Evolutionary conservation across 2,329 filamentous ascomycete genomes (phyloP), one percentile per base, ranked within the genome.

Genomic region (Stemphylium lycopersici): DNA sequence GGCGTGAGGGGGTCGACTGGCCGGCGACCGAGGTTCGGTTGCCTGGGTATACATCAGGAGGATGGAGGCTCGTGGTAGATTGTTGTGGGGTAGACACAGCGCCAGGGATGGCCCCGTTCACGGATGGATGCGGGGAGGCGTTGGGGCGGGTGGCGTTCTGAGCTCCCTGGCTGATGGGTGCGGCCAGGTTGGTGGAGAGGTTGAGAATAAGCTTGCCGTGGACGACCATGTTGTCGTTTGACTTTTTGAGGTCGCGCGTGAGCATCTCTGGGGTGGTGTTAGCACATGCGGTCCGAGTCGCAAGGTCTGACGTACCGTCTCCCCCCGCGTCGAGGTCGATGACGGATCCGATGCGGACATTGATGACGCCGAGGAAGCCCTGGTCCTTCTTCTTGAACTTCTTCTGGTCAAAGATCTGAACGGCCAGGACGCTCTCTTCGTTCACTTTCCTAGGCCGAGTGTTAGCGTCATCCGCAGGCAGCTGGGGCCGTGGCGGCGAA

Each of bases 381-480:
- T 99, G 95, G 68, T 99, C 95, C 91, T 98, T 99, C 86, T 99
- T 99, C 84, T 99, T 99, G 81, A 99, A 99, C 80, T 99, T 99
- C 82, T 97, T 97, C 79, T 99, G 95, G 78, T 99, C 95, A 74
- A 99, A 99, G 50, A 99, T 96, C 75, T 99, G 95, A 41, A 99
- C 93, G 6, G 95, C 95, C 42, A 99, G 83, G 71, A 99, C 97
- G 76, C 93, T 96, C 71, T 96, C 93, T 75, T 99, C 95, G 58
- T 89, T 95, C 56, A 91, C 93, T 74, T 85, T 86, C 81, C 95
- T 98, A 74, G 54, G 24, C 48, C 26, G 22, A n/a, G 45, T 60
- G 50, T 74, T 66, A 74, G 70, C 52, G 54, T 51, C 34, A n/a
- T 48, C 51, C 31, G 48, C 45, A n/a, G 45, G 41, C 8, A 37